These are phyloP conservation scores for Neurospora tetrasperma DNA, from an alignment of 495 filamentous ascomycete genomes.

Conservation along the genomic window DNA sequence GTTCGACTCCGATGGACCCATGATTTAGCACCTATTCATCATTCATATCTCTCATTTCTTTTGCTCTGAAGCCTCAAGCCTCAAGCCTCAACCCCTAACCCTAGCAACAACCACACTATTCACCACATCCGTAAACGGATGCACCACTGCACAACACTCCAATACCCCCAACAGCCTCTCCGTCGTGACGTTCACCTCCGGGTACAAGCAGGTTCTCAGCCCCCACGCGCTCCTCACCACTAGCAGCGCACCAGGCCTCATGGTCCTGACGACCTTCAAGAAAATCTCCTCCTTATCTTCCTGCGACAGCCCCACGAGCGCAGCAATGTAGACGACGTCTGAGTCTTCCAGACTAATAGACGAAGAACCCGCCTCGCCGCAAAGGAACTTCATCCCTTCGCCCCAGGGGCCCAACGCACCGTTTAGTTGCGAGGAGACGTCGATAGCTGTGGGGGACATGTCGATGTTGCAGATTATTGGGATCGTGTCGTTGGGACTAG, in stretches of 20 bases:
- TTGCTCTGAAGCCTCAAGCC: too few relatives aligned
- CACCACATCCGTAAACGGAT: conserved; percentile 21
- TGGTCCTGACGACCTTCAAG: conserved; percentile 8
- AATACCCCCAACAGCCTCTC: conserved; percentile 8
- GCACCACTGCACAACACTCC: conserved; percentile 18
- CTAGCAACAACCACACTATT: conserved; percentile 23
- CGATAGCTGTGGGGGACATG: conserved; percentile 12
- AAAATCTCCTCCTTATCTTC: conserved; percentile 20
- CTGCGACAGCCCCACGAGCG: conserved; percentile 20
- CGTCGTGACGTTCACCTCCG: conserved; percentile 18
- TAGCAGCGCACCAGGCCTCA: conserved; percentile 17
- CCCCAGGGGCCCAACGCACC: conserved; percentile 9
- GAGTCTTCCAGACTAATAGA: conserved; percentile 10
- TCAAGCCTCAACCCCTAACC: conserved; percentile 1
- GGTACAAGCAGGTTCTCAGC: conserved; percentile 18
- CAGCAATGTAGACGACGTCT: conserved; percentile 23
- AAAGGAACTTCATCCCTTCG: conserved; percentile 21
- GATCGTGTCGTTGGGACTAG: not conserved
- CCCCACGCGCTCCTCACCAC: conserved; percentile 21
- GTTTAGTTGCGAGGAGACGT: conserved; percentile 8
- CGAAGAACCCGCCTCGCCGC: conserved; percentile 11
- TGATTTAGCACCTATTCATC: too few relatives aligned
- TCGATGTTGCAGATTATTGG: conserved; percentile 18
- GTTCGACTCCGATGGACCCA: too few relatives aligned
- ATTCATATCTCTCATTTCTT: too few relatives aligned